Base-by-base conservation (phyloP, 2,329 filamentous ascomycete species). In the Pleurostoma richardsiae region DNA sequence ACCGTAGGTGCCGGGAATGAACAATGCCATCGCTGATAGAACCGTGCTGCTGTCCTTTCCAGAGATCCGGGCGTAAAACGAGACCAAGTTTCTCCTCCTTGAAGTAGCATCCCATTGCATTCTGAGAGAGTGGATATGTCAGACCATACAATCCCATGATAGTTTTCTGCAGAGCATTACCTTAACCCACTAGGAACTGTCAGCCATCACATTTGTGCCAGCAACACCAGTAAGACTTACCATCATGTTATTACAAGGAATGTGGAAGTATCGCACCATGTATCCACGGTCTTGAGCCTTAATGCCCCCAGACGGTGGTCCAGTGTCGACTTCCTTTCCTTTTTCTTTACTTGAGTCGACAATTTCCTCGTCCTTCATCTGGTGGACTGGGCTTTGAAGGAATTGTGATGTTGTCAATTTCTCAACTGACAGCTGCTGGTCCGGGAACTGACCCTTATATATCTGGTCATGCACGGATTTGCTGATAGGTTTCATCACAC, bases 1-100 rank as follows among this genome's bases (percentile, higher is more conserved):
- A 59, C 2, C 61, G 52, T 61, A 71, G 58, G 19, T 69, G 62
- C 10, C 66, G 59, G 1, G 66, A 58, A 36, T 70, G 65, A 0
- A 65, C 55, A 2, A 42, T 43, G 6, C 50, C 45, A 38, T 43
- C 41, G 40, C 46, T 50, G 0, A 19, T 19, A 19, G 19, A 19
- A 19, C 56, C 59, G 29, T 67, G 62, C 26, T 64, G 51, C 38
- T 67, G 66, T 2, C 65, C 63, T 3, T 56, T 54, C 68, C 68
- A 71, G 38, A 36, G 45, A 2, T 42, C 30, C 3, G 30, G 29
- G 4, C 2, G 54, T 56, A 10, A 47, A 50, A 4, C 48, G 29
- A 27, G 47, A 3, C 54, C 39, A 0, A 54, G 54, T 1, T 7
- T 41, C 3, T 45, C 26, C 29, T 64, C 56, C 1, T 45, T 47